A percentile compares a stretch with the other conserved stretches of the same genome.
phyloP scores from a whole-genome alignment of 331 rosid genomes.

The Stylosanthes scabra region DNA sequence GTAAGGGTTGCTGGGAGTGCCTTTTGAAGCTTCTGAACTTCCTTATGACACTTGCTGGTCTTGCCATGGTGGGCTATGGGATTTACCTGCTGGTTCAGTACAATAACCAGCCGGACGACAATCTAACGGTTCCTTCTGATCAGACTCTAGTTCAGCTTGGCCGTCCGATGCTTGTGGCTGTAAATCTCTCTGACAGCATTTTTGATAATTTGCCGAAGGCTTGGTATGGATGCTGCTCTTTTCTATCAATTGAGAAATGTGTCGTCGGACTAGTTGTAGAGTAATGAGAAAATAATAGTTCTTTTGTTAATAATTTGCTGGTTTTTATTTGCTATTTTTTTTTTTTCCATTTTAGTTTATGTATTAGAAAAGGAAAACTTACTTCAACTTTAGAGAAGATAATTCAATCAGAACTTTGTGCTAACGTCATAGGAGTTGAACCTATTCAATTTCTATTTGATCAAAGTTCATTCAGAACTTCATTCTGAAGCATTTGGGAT shows the following conservation, averaged over 20 bases:
- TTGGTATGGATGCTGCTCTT: constrained; percentile 70
- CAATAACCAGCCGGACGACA: constrained; percentile 40
- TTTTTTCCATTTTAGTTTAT: too few relatives aligned
- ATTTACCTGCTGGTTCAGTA: constrained; percentile 84
- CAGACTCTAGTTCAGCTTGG: constrained; percentile 65
- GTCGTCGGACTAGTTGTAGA: constrained; percentile 16
- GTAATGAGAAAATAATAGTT: background rate
- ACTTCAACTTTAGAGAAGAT: background rate
- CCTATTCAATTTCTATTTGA: constrained; percentile 28
- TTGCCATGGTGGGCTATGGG: constrained; percentile 96
- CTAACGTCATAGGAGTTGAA: constrained; percentile 17
- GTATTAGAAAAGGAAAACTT: too few relatives aligned
- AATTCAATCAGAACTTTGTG: constrained; percentile 1
- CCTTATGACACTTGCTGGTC: constrained; percentile 80
- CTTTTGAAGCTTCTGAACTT: constrained; percentile 91
- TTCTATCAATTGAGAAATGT: constrained; percentile 8
- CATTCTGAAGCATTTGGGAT: constrained; percentile 7
- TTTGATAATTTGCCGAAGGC: constrained; percentile 73
- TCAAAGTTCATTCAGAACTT: constrained; percentile 6
- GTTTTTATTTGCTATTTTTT: background rate
- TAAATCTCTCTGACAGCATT: constrained; percentile 57
- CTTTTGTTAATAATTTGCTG: constrained; percentile 2
- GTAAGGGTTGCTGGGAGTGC: constrained; percentile 91
- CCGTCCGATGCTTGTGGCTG: constrained; percentile 79
- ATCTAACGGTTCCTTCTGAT: constrained; percentile 39